Conservation (phyloP, 208 protist species). For the Wallacemonas sp. region DNA sequence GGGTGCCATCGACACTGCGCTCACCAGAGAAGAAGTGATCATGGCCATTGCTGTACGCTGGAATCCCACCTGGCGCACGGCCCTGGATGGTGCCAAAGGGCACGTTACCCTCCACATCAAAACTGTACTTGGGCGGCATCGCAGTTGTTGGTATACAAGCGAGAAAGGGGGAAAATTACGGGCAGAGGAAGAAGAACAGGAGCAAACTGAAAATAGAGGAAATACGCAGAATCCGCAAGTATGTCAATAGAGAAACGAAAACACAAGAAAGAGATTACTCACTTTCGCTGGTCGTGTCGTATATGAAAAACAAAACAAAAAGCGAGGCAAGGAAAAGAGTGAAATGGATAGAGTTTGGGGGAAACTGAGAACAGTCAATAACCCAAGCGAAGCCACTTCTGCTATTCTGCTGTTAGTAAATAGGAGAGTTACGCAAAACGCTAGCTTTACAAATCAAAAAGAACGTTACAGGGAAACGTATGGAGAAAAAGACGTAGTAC, state of each 20-base stretch:
- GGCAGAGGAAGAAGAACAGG: conserved; percentile 6
- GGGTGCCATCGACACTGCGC: conserved; percentile 69
- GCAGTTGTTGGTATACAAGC: too few species aligned
- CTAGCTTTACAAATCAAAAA: not conserved
- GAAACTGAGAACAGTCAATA: too few species aligned
- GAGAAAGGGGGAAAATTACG: not conserved
- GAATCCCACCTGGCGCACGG: conserved; percentile 68
- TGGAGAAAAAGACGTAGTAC: not conserved
- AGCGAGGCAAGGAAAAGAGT: too few species aligned
- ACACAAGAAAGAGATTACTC: not conserved
- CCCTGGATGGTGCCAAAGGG: conserved; percentile 81
- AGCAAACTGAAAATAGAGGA: too few species aligned
- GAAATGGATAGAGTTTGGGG: too few species aligned
- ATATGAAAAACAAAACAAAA: too few species aligned
- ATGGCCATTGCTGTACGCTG: conserved; percentile 89
- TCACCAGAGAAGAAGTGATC: conserved; percentile 87
- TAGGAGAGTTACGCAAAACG: not conserved
- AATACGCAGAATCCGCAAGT: not conserved
- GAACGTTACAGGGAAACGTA: too few species aligned
- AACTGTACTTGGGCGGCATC: conserved; percentile 23
- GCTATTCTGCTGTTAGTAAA: too few species aligned
- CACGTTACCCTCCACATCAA: conserved; percentile 36
- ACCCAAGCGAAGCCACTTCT: too few species aligned
- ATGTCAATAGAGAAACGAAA: not conserved
- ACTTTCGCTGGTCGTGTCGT: too few species aligned